phyloP scores from a whole-genome alignment of 257 asterid species.

The Ocimum tenuiflorum region DNA sequence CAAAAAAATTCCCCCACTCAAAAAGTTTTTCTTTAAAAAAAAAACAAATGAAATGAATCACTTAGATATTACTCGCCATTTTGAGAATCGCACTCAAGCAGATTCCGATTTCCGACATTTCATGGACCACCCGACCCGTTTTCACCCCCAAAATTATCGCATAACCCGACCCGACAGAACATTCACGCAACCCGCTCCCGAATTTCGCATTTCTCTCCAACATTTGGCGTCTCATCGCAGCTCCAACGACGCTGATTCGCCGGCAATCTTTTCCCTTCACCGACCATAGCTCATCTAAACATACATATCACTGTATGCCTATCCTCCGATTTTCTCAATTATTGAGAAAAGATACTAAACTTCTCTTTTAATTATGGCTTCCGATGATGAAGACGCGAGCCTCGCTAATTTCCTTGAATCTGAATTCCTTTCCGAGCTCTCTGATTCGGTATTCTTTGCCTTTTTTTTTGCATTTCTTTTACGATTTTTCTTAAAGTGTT shows the following conservation, averaged over 20 bases:
- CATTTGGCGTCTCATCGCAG: neutral
- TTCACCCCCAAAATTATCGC: neutral
- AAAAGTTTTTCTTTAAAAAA: too few species aligned
- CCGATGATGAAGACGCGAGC: slow-evolving; percentile 75
- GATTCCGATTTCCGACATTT: neutral
- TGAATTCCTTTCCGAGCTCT: slow-evolving; percentile 56
- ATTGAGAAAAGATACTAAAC: neutral
- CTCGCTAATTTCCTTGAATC: slow-evolving; percentile 82
- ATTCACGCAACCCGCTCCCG: slow-evolving; percentile 15
- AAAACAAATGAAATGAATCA: too few species aligned
- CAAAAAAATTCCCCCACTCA: too few species aligned
- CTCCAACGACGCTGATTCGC: slow-evolving; percentile 43
- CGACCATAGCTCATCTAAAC: neutral
- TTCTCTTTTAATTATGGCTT: slow-evolving; percentile 41
- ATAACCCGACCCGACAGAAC: slow-evolving; percentile 26
- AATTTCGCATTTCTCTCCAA: slow-evolving; percentile 8
- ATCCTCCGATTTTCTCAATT: neutral
- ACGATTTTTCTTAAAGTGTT: neutral
- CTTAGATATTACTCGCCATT: too few species aligned
- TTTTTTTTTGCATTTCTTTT: too few species aligned
- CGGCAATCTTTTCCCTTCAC: slow-evolving; percentile 23
- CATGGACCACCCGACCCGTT: slow-evolving; percentile 7
- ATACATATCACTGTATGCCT: neutral
- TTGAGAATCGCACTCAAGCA: neutral
- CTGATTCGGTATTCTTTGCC: slow-evolving; percentile 78